Evolutionary conservation across 164 flowering plant species (phyloP).

Genomic region (Aristolochia californica): DNA sequence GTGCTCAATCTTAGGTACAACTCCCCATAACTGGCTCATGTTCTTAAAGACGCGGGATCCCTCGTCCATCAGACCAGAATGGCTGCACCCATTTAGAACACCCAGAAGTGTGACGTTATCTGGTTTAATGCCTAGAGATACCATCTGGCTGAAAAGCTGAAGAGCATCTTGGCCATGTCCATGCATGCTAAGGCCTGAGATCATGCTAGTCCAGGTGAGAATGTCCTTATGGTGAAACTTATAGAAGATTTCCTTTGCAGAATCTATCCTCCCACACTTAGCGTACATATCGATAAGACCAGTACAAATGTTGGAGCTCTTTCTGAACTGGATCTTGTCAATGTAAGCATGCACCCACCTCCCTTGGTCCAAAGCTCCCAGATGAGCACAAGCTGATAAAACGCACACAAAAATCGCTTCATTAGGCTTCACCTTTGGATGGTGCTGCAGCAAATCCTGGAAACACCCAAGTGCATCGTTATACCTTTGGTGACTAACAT

Average conservation of each 20-base stretch:
- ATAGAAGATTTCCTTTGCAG: constrained; percentile 10
- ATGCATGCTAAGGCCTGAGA: constrained; percentile 19
- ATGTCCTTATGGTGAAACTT: constrained; percentile 9
- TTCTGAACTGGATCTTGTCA: background rate
- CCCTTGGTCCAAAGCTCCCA: constrained; percentile 20
- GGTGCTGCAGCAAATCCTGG: constrained; percentile 8
- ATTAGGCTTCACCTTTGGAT: constrained; percentile 11
- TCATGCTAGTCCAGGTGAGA: constrained; percentile 19
- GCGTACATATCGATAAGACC: constrained; percentile 23
- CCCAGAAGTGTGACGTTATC: constrained; percentile 17
- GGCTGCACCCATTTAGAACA: constrained; percentile 17
- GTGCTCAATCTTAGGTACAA: constrained; percentile 18
- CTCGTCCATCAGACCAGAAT: constrained; percentile 17
- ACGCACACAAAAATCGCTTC: constrained; percentile 17
- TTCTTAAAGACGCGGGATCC: constrained; percentile 14
- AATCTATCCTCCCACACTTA: constrained; percentile 14
- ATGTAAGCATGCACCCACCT: constrained; percentile 16
- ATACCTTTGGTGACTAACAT: constrained; percentile 9
- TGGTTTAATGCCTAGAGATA: constrained; percentile 8
- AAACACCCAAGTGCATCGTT: background rate
- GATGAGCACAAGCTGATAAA: constrained; percentile 20
- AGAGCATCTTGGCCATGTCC: constrained; percentile 19
- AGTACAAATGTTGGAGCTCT: constrained; percentile 15
- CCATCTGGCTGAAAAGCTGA: constrained; percentile 10
- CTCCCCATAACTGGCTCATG: constrained; percentile 8